Evolutionary conservation across 2,329 filamentous ascomycete species (phyloP), one percentile per base, ranked within the genome.

Genomic region (Lachnellula occidentalis): DNA sequence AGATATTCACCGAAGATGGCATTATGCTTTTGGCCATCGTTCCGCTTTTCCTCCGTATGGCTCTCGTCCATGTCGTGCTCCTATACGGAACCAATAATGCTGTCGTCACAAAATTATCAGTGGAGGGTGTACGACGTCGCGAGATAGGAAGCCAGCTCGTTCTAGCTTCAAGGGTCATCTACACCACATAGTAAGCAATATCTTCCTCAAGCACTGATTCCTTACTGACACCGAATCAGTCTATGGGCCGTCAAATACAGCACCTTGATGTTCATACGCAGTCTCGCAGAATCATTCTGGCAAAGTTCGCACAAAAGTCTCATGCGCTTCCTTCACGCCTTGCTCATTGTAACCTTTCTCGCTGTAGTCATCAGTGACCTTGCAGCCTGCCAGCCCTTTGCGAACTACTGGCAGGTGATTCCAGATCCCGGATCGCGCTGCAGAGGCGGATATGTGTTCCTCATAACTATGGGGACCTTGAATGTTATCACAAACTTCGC

Each of bases 81-180:
- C 71, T 87, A n/a, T 90, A 83, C 69, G 92, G 92, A 50, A 97
- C 92, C 55, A 99, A 97, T 73, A 97, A 99, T 67, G 84, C 85
- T 57, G 73, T 82, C 39, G 78, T 77, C 1, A 73, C 70, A 7
- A 74, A 71, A 1, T 76, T 81, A 64, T 78, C 66, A 79, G 74
- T 78, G 14, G 70, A 78, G 1, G 77, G 88, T 49, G 75, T 92
- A 37, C 75, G 73, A 22, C 78, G 79, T 46, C 85, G 85, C 61
- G 74, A 81, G 50, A 81, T 92, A 53, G 92, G 88, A 5, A 92
- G 92, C 63, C 84, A 83, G 58, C 73, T 96, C 61, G 92, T 96
- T 22, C 77, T 97, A 51, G 84, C 81, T 15, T 84, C 88, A 46
- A 82, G 94, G 54, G 85, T 96, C 55, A 87, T 91, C 68, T 96